Percentiles rank a stretch among this genome's conserved stretches.
These are phyloP conservation scores for Sisymbrium irio DNA, from an alignment of 345 rosid genomes.

Conservation along the genomic window DNA sequence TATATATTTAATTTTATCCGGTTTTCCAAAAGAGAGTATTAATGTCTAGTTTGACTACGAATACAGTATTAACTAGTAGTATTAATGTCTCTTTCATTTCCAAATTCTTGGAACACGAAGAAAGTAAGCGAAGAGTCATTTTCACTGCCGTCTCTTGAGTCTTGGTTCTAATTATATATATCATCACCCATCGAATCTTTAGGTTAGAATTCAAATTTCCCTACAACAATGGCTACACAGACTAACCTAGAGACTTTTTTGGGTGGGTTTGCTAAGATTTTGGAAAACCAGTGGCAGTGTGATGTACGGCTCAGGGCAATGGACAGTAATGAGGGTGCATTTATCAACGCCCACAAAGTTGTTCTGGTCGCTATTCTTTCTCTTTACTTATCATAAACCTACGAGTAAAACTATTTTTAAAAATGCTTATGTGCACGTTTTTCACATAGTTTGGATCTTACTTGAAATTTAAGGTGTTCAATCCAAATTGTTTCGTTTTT, in stretches of 20 bases:
- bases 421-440: neutral
- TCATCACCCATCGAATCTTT: neutral
- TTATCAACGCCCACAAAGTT: neutral
- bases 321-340: neutral
- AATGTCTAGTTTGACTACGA: too few relatives aligned
- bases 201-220: neutral
- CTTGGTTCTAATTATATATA: neutral
- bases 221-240: neutral
- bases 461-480: neutral
- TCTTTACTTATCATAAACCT: neutral
- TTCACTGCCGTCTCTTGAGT: neutral
- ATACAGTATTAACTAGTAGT: too few relatives aligned
- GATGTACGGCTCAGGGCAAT: constrained; percentile 7
- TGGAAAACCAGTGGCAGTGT: neutral
- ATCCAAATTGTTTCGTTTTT: neutral
- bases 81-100: neutral
- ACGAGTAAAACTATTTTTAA: neutral
- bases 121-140: neutral
- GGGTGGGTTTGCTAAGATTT: neutral
- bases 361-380: neutral
- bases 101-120: neutral
- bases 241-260: neutral
- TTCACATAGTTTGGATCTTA: too few relatives aligned
- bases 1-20: too few relatives aligned
- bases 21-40: too few relatives aligned